These are phyloP conservation scores for Saccharomycopsis fermentans DNA, from an alignment of 805 yeast genomes.

Conservation along the genomic window DNA sequence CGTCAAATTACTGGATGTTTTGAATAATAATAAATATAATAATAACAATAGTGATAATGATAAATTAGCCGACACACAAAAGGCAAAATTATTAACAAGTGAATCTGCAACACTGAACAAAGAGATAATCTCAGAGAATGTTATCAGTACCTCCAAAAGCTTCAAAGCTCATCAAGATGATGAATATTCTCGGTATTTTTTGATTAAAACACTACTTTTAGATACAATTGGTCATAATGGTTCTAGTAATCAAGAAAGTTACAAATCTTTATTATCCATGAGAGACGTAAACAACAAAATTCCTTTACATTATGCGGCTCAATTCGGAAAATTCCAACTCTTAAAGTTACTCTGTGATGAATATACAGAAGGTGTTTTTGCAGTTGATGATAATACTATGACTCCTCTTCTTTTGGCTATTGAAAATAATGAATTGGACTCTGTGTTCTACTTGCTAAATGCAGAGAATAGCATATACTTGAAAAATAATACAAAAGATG, in stretches of 20 bases:
- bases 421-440: slow-evolving; percentile 48
- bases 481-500: neutral
- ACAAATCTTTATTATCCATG: slow-evolving; percentile 26
- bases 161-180: neutral
- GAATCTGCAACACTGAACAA: neutral
- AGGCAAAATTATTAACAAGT: neutral
- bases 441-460: slow-evolving; percentile 39
- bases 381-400: slow-evolving; percentile 62
- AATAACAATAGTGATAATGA: neutral
- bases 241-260: slow-evolving; percentile 11
- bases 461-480: slow-evolving; percentile 19
- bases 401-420: slow-evolving; percentile 79
- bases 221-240: neutral
- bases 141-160: neutral
- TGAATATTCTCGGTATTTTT: slow-evolving; percentile 11
- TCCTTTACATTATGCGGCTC: slow-evolving; percentile 82
- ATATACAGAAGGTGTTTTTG: slow-evolving; percentile 24
- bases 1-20: neutral
- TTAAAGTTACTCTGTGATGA: slow-evolving; percentile 29
- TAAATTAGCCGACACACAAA: neutral
- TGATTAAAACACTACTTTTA: slow-evolving; percentile 9
- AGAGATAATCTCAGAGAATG: neutral
- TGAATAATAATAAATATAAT: neutral
- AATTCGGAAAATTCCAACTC: slow-evolving; percentile 38
- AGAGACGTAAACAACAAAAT: slow-evolving; percentile 67